Base-by-base conservation (phyloP, 352 stramenopile genomes). In the Phytophthora cryptogea region DNA sequence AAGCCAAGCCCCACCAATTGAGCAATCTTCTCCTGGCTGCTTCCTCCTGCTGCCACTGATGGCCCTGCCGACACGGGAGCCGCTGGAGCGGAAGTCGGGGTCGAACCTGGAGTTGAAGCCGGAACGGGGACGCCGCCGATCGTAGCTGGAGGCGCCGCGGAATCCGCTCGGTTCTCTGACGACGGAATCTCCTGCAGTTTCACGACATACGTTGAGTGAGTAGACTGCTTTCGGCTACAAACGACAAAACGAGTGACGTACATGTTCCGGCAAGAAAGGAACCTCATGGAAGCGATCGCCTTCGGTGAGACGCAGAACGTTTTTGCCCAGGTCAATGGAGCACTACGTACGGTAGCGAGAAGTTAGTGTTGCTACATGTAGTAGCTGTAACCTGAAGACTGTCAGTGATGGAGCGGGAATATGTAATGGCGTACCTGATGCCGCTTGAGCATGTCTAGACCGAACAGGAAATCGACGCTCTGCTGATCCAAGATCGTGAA, bases 381-480 rank as follows among this genome's bases (percentile, higher is more conserved):
- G 45, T 14, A 41, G 14, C 14, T 41, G n/a, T 14, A 8, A 36
- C 14, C 5, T 14, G 3, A n/a, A 41, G 14, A 10, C 20, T 41
- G 6, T 23, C 35, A 41, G 7, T 36, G 9, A 10, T 37, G 11
- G 8, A 37, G 17, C 4, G 41, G 30, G 8, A 43, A 50, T 16
- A n/a, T 6, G 14, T 30, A 4, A 44, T 36, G 31, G 1, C 55
- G 37, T 58, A 92, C 85, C 76, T 94, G 89, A 85, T 99, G 95
- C 14, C 97, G 88, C 73, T 98, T 98, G 14, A 99, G 83, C 96
- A 99, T 99, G 69, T 99, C 97, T 39, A 99, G 80, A 8, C 97
- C 97, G 55, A 99, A 98, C 8, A 99, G 72, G 63, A 99, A 98
- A 62, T 99, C 96, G 39, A 99, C 97, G 63, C 97, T 86, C 83